These are phyloP conservation scores for Dictyostelium firmibasis DNA, from an alignment of 78 protist species.

Conservation along the genomic window DNA sequence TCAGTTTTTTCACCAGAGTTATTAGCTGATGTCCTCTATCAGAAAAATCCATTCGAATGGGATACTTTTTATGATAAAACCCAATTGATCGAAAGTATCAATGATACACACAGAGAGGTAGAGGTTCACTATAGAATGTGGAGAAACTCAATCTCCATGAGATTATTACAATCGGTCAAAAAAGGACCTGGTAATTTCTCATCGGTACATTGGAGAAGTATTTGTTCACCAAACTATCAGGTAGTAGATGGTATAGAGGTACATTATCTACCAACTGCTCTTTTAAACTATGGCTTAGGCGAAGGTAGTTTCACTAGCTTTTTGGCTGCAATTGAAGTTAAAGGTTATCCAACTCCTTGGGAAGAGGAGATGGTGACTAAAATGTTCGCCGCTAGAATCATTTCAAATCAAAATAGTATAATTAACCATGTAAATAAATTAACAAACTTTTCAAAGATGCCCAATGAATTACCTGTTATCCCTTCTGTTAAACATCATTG, in stretches of 20 bases:
- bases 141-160: background rate
- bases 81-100: background rate
- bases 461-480: slow-evolving; percentile 21
- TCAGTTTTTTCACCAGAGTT: slow-evolving; percentile 20
- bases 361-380: slow-evolving; percentile 34
- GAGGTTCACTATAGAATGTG: slow-evolving; percentile 61
- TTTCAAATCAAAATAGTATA: slow-evolving; percentile 47
- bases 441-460: background rate
- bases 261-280: slow-evolving; percentile 30
- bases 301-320: slow-evolving; percentile 36
- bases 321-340: slow-evolving; percentile 10
- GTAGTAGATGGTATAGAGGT: background rate
- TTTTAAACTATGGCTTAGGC: slow-evolving; percentile 28
- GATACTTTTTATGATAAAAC: slow-evolving; percentile 64
- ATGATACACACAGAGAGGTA: background rate
- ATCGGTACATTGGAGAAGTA: slow-evolving; percentile 27
- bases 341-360: background rate
- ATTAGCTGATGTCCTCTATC: slow-evolving; percentile 6
- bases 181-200: slow-evolving; percentile 51
- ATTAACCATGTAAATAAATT: background rate
- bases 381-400: slow-evolving; percentile 58
- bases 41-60: slow-evolving; percentile 32
- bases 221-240: background rate
- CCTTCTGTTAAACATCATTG: slow-evolving; percentile 34
- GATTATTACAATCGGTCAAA: slow-evolving; percentile 38